Evolutionary conservation across 1,284 basidiomycete genomes (phyloP).

Genomic region (Thelephora terrestris): DNA sequence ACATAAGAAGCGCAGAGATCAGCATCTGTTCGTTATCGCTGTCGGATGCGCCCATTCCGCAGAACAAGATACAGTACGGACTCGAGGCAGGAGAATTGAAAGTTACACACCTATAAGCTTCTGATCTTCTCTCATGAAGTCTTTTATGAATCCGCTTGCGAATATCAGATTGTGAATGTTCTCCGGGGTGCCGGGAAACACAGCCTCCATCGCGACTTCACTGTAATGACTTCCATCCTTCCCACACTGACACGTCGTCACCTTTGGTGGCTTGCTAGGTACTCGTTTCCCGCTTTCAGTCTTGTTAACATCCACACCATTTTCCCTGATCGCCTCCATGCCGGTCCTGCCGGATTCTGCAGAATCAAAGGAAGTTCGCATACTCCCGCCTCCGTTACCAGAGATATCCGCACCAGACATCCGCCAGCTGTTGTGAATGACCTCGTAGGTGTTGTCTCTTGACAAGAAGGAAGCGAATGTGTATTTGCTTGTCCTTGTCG

Average conservation of each 20-base stretch:
- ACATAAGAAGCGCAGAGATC: not conserved
- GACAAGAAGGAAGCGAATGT: conserved; percentile 95
- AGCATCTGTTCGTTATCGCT: not conserved
- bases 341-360: conserved; percentile 6
- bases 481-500: conserved; percentile 77
- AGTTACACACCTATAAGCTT: conserved; percentile 69
- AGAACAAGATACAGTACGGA: not conserved
- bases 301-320: conserved; percentile 7
- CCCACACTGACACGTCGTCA: conserved; percentile 71
- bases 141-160: conserved; percentile 91
- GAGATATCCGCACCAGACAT: conserved; percentile 75
- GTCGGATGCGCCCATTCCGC: too few relatives aligned
- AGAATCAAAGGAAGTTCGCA: conserved; percentile 17
- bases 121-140: conserved; percentile 84
- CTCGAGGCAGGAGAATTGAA: not conserved
- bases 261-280: conserved; percentile 24
- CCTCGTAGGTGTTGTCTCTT: conserved; percentile 92
- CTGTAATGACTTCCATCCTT: conserved; percentile 63
- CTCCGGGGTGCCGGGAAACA: conserved; percentile 85
- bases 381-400: conserved; percentile 20
- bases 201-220: conserved; percentile 68
- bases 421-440: conserved; percentile 94
- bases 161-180: conserved; percentile 96
- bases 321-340: conserved; percentile 4
- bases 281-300: conserved; percentile 6